These are phyloP conservation scores for Prunus mume DNA, from an alignment of 306 rosid genomes.

Conservation along the genomic window DNA sequence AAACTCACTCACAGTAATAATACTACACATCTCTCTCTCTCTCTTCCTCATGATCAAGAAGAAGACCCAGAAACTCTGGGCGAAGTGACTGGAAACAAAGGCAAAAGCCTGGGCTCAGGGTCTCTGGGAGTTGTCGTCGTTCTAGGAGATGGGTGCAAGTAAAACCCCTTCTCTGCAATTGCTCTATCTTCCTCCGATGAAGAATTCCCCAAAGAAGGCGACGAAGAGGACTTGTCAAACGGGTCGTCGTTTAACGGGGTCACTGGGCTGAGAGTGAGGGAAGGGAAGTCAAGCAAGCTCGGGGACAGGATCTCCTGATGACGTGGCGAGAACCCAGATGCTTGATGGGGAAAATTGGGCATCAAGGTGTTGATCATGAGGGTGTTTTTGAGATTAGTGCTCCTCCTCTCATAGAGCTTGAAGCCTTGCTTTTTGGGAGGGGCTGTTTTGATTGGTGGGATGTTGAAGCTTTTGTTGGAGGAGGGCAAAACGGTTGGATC, in stretches of 20 bases:
- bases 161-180: constrained; percentile 88
- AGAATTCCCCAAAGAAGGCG: constrained; percentile 81
- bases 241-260: constrained; percentile 78
- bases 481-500: not conserved
- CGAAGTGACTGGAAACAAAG: constrained; percentile 75
- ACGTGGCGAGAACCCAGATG: constrained; percentile 66
- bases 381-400: constrained; percentile 60
- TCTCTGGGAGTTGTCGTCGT: constrained; percentile 60
- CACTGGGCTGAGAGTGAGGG: constrained; percentile 89
- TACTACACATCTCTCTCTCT: not conserved
- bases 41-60: constrained; percentile 34
- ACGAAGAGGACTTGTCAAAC: constrained; percentile 57
- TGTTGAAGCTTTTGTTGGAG: constrained; percentile 50
- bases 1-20: not conserved
- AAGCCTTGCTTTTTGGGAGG: constrained; percentile 69
- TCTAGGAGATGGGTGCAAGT: constrained; percentile 70
- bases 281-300: constrained; percentile 75
- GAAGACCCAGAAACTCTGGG: constrained; percentile 77
- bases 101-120: constrained; percentile 68
- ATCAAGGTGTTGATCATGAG: constrained; percentile 76
- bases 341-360: constrained; percentile 50
- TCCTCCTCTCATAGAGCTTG: constrained; percentile 87
- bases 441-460: constrained; percentile 67
- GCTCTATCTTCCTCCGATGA: constrained; percentile 85
- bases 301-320: constrained; percentile 83